Evolutionary conservation across 1,139 yeast species (phyloP).

Genomic region (Pichia sp.): DNA sequence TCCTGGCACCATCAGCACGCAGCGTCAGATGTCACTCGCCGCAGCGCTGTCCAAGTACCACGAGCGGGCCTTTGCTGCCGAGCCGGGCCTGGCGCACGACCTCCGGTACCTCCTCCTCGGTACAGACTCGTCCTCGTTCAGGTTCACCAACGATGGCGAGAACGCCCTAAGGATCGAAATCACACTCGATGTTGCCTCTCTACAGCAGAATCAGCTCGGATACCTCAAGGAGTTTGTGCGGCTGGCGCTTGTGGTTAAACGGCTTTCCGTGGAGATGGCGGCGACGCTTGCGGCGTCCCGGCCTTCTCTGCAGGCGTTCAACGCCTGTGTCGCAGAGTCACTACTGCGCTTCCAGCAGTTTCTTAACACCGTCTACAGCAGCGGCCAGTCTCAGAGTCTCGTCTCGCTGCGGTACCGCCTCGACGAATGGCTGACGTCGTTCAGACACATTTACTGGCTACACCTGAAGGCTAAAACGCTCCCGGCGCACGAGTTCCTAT

Average conservation of each 20-base stretch:
- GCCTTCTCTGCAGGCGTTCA: slow-evolving; percentile 1
- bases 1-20: background rate
- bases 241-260: slow-evolving; percentile 9
- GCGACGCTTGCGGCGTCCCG: background rate
- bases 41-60: background rate
- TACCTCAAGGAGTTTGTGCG: slow-evolving; percentile 6
- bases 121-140: slow-evolving; percentile 59
- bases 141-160: slow-evolving; percentile 34
- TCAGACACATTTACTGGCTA: slow-evolving; percentile 46
- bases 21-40: slow-evolving; percentile 1
- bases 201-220: slow-evolving; percentile 2
- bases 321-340: slow-evolving; percentile 3
- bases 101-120: slow-evolving; percentile 70
- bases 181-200: background rate
- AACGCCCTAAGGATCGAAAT: slow-evolving; percentile 1
- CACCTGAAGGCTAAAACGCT: background rate
- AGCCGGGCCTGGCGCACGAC: slow-evolving; percentile 44
- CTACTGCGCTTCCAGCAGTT: slow-evolving; percentile 4
- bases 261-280: background rate
- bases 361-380: slow-evolving; percentile 3
- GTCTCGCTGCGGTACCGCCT: slow-evolving; percentile 38
- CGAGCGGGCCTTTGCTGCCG: background rate
- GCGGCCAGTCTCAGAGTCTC: background rate
- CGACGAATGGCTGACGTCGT: slow-evolving; percentile 45
- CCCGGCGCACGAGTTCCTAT: background rate